Evolutionary conservation across 306 rosid genomes (phyloP).

Genomic region (Castanea mollissima): DNA sequence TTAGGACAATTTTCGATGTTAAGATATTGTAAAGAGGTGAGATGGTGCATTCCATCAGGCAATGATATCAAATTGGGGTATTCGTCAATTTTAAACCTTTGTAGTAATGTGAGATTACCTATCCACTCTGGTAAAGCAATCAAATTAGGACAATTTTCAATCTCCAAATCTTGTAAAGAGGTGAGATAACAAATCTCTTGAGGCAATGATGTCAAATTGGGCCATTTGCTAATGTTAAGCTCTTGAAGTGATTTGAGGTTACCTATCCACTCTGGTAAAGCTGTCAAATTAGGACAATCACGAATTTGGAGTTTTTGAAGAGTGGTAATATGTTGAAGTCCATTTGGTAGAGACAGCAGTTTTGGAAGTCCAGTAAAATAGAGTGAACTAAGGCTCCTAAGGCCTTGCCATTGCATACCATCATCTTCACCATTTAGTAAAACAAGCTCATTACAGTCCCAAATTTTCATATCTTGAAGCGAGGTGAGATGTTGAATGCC

Average conservation of each 20-base stretch:
- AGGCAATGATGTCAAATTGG: not conserved
- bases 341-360: conserved; percentile 6
- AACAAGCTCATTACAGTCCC: not conserved
- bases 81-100: too few relatives aligned
- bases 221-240: conserved; percentile 13
- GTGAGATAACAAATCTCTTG: not conserved
- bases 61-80: too few relatives aligned
- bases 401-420: conserved; percentile 1
- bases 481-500: conserved; percentile 12
- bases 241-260: not conserved
- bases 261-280: conserved; percentile 8
- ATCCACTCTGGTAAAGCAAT: too few relatives aligned
- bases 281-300: conserved; percentile 1
- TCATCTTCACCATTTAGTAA: not conserved
- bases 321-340: not conserved
- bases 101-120: too few relatives aligned
- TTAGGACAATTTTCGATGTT: too few relatives aligned
- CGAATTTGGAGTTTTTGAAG: conserved; percentile 1
- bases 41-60: too few relatives aligned
- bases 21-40: too few relatives aligned
- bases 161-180: not conserved
- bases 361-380: conserved; percentile 10
- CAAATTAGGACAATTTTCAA: conserved; percentile 5
- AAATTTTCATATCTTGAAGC: conserved; percentile 6
- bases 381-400: not conserved